Evolutionary conservation across 1,284 basidiomycete genomes (phyloP), one percentile per base, ranked within the genome.

Genomic region (Pholiota adiposa): DNA sequence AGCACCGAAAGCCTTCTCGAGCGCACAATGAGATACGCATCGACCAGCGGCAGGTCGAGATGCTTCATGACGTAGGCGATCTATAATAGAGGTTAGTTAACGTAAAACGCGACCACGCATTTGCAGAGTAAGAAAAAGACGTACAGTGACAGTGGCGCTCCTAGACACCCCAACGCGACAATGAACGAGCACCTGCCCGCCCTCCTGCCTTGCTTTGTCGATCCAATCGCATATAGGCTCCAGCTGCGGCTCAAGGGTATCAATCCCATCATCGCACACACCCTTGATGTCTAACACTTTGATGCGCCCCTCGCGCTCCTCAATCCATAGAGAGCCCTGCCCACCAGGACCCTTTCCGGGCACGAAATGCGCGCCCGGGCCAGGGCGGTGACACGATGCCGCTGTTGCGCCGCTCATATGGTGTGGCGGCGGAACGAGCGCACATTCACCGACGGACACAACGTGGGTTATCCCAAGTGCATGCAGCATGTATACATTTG

Each of bases 31-130:
- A 98, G 82, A 77, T 98, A 98, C 23, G 95, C 93, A 69, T 96
- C 94, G 63, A 96, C 93, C 56, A 98, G 86, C 43, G 91, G 89
- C 54, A 97, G 79, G 43, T 84, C 80, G n/a, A 96, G 85, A 71
- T 96, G 88, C 71, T 96, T 93, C 96, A 98, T 98, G 68, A 97
- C 91, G 75, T 98, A 98, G 8, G 96, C 97, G 70, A 99, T 96
- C 85, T 86, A 51, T 25, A 77, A 74, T 67, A 43, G n/a, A 33
- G 6, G 38, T 25, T 12, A 16, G 23, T 52, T 14, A n/a, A 41
- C n/a, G n/a, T 34, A 40, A 33, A 33, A 5, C 12, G 6, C 12
- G 31, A 6, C 31, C 31, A 12, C n/a, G n/a, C n/a, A 33, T 6
- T 33, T 5, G 31, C 12, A n/a, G 36, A 12, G 14, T 31, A 63